Base-by-base conservation (phyloP, 2,329 filamentous ascomycete genomes). In the Aspergillus glaucus region DNA sequence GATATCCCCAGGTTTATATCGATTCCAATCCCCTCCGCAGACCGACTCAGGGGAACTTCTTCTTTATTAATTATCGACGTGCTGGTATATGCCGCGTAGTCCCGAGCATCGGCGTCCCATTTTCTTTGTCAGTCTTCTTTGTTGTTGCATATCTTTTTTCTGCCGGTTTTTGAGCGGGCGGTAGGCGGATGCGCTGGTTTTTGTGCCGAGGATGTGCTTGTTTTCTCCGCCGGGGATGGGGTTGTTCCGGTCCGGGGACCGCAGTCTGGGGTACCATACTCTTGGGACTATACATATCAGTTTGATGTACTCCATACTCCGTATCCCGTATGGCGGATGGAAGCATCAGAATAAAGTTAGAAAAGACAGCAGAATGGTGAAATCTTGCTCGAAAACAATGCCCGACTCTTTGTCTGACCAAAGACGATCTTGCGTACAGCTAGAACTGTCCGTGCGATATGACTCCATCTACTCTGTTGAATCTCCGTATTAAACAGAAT, bases 81-180 rank as follows among this genome's bases (percentile, higher is more conserved):
- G 63, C 66, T 72, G 67, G 64, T 65, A 60, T 70, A 70, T 72
- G 66, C 69, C 44, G 69, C 69, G 69, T 72, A 72, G 65, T 56
- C 57, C 49, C 55, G 61, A 71, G 66, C 65, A 70, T 71, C 26
- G 26, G 26, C 26, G 10, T 26, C 26, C 24, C 26, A 30, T 30
- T 30, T 28, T 28, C 26, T 28, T 30, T 30, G 26, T 30, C 26
- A 30, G 10, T 30, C 26, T 30, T 12, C 3, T 58, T 53, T 50
- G 49, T 55, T 41, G 15, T 4, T 41, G 39, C 7, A 8, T 8
- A 14, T 6, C 12, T 6, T 24, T 24, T 41, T 22, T 21, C 39
- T 41, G 12, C 19, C 39, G 37, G 46, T 37, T 36, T 39, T 32
- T 43, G 17, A 22, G 37, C 41, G 17, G n/a, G 44, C 45, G 43